Base-by-base conservation (phyloP, 768 basidiomycete genomes). In the Russula griseocarnosa region DNA sequence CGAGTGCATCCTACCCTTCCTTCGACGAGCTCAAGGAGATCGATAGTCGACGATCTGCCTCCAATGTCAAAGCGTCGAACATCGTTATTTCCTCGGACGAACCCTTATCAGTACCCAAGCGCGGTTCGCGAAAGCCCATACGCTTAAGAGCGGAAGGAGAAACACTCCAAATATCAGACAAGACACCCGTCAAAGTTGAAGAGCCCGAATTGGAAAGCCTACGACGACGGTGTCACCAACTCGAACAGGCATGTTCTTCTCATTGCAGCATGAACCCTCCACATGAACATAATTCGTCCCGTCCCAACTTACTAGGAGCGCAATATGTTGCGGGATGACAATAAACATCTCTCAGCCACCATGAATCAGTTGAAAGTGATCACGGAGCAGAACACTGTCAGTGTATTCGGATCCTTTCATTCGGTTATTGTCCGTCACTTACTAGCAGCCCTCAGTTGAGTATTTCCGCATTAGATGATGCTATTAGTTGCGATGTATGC, bases 1-100 rank as follows among this genome's bases (percentile, higher is more conserved):
- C 73, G 5, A 50, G 75, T 22, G 68, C 76, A 11, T 58, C 73
- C 72, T 88, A 87, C 68, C 80, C 82, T 3, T 77, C 89, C 10
- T 88, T 92, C 69, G 84, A 88, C 70, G 88, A 91, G 71, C 75
- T 92, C 32, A 83, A 90, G 65, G 85, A 86, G 71, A 74, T 77
- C 60, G 77, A 79, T 14, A 72, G 73, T 8, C 76, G 83, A 66
- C 75, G 73, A 50, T 76, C 86, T 38, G 82, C 83, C 32, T 77
- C 83, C 9, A 77, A 81, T 18, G 80, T 81, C 20, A 61, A 61
- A 32, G 18, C 47, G 6, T 42, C 59, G 22, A 40, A 55, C 20
- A 66, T 66, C 30, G 62, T 66, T 18, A 66, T 66, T 28, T 66
- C 65, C 36, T 66, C 65, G 10, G 65, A 66, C 24, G 61, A 65